phyloP scores from a whole-genome alignment of 495 filamentous ascomycete species.

The Tuber brumale region DNA sequence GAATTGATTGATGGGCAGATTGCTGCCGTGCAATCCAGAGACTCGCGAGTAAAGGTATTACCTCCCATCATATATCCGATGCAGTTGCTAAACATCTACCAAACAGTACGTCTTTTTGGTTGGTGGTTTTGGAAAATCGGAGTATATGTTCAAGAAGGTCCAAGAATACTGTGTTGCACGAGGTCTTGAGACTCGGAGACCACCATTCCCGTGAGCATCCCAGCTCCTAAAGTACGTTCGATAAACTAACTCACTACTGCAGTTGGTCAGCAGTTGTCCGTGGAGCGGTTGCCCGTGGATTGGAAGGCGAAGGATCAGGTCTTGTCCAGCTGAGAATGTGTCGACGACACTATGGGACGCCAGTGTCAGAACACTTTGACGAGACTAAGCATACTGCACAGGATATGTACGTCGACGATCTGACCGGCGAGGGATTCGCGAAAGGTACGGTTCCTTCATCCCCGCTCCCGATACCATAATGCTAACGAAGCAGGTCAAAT shows the following conservation, averaged over 20 bases:
- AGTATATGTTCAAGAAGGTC: constrained; percentile 26
- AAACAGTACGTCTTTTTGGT: constrained; percentile 27
- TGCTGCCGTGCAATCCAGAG: neutral
- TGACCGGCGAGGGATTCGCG: constrained; percentile 12
- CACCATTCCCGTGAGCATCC: neutral
- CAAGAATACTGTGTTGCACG: constrained; percentile 1
- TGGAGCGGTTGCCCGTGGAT: constrained; percentile 32
- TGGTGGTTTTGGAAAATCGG: constrained; percentile 46
- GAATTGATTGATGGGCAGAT: neutral
- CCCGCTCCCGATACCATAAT: constrained; percentile 6
- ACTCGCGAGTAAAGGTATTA: neutral
- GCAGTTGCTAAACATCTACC: neutral
- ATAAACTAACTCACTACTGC: neutral
- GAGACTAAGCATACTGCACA: neutral
- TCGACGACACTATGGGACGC: constrained; percentile 30
- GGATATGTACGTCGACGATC: neutral
- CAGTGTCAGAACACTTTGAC: neutral
- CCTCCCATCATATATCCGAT: neutral
- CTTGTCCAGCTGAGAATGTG: constrained; percentile 33
- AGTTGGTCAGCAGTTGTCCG: constrained; percentile 38
- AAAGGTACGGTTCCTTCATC: constrained; percentile 10
- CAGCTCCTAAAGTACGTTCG: neutral
- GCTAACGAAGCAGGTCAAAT: constrained; percentile 14
- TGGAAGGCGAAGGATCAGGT: constrained; percentile 19
- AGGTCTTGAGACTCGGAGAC: neutral